These are phyloP conservation scores for Fusarium clavum DNA, from an alignment of 2,329 filamentous ascomycete species.

Conservation along the genomic window DNA sequence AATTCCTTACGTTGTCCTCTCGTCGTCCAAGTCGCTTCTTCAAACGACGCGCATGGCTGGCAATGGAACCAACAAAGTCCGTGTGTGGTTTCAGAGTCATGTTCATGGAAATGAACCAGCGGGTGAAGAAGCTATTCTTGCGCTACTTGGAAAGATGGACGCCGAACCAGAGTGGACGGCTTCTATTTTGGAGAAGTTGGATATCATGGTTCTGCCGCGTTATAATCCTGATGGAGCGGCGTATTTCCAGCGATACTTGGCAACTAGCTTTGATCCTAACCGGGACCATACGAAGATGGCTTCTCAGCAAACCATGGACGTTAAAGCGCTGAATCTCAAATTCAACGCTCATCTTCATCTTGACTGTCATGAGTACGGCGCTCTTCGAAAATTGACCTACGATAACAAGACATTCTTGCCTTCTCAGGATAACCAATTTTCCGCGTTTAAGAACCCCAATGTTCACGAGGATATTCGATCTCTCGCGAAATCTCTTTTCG, in stretches of 20 bases:
- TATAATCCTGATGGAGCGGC: constrained; percentile 51
- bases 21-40: neutral
- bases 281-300: constrained; percentile 50
- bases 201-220: constrained; percentile 48
- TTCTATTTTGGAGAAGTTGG: constrained; percentile 45
- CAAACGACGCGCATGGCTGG: neutral
- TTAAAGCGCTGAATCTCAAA: constrained; percentile 46
- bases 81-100: constrained; percentile 49
- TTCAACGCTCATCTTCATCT: constrained; percentile 49
- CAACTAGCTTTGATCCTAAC: constrained; percentile 50
- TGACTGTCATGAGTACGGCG: constrained; percentile 50
- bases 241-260: constrained; percentile 49
- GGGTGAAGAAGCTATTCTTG: constrained; percentile 47
- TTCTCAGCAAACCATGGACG: constrained; percentile 47
- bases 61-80: constrained; percentile 41
- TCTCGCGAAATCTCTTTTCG: constrained; percentile 46
- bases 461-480: constrained; percentile 48
- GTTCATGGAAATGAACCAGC: constrained; percentile 51
- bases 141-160: constrained; percentile 48
- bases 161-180: constrained; percentile 47
- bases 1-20: constrained; percentile 32
- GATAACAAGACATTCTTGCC: constrained; percentile 40
- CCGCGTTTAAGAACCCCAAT: constrained; percentile 51
- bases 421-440: constrained; percentile 47
- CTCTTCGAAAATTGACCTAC: neutral